These are phyloP conservation scores for Quercus wislizeni DNA, from an alignment of 306 rosid genomes.

Conservation along the genomic window DNA sequence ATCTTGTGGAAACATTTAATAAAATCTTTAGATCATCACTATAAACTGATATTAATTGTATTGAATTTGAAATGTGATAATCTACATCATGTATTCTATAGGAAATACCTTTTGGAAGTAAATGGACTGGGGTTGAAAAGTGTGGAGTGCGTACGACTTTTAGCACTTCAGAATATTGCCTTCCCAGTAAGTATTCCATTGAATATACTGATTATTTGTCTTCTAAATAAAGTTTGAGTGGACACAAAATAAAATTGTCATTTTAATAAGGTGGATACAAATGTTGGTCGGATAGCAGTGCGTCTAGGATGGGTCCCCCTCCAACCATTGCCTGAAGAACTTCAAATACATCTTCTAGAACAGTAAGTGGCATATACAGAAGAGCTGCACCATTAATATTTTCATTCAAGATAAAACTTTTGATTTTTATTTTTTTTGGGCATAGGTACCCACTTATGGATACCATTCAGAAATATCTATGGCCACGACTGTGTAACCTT, in stretches of 20 bases:
- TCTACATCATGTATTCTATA: constrained; percentile 5
- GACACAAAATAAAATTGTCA: not conserved
- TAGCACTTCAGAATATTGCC: constrained; percentile 54
- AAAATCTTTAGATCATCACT: not conserved
- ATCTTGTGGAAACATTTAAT: not conserved
- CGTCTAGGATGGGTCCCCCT: constrained; percentile 93
- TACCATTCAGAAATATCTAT: constrained; percentile 65
- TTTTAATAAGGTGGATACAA: constrained; percentile 61
- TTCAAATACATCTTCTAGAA: constrained; percentile 55
- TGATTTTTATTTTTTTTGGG: not conserved
- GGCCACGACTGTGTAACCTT: constrained; percentile 58
- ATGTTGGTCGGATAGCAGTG: constrained; percentile 71
- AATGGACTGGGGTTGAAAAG: constrained; percentile 76
- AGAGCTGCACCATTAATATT: not conserved
- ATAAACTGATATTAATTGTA: not conserved
- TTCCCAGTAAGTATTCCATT: constrained; percentile 54
- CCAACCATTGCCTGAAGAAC: constrained; percentile 55
- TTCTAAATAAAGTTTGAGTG: not conserved
- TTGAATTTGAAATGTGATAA: not conserved
- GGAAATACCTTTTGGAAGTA: constrained; percentile 50
- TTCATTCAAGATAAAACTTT: not conserved
- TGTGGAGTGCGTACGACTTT: constrained; percentile 72
- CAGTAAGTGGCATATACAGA: constrained; percentile 33
- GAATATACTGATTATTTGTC: not conserved
- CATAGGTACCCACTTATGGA: constrained; percentile 55